These are phyloP conservation scores for Diutina siamensis DNA, from an alignment of 1,139 yeast genomes.

Conservation along the genomic window DNA sequence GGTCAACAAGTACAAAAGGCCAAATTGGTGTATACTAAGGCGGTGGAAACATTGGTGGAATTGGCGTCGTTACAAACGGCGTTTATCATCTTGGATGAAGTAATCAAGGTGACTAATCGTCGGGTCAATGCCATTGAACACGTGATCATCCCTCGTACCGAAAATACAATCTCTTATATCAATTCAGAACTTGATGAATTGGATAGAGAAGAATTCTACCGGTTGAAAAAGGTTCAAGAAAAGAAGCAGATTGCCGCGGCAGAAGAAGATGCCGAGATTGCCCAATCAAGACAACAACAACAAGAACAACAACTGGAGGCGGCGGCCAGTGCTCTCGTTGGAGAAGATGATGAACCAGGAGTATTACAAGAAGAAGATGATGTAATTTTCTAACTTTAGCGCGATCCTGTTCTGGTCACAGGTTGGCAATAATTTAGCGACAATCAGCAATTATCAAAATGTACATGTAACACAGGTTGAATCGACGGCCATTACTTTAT, in stretches of 20 bases:
- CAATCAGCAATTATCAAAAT: too few species aligned
- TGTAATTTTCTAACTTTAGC: constrained; percentile 2
- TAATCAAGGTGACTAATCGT: constrained; percentile 92
- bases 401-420: too few species aligned
- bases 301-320: background rate
- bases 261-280: constrained; percentile 44
- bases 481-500: too few species aligned
- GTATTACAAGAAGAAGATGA: constrained; percentile 4
- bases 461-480: too few species aligned
- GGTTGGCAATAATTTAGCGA: too few species aligned
- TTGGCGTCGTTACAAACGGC: constrained; percentile 94
- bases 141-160: constrained; percentile 94
- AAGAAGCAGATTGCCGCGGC: constrained; percentile 80
- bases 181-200: constrained; percentile 94
- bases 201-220: constrained; percentile 95
- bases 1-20: constrained; percentile 98
- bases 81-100: constrained; percentile 91
- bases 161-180: constrained; percentile 85
- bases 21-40: constrained; percentile 81
- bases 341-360: background rate
- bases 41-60: constrained; percentile 92
- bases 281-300: constrained; percentile 10
- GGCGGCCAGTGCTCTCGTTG: background rate
- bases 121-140: constrained; percentile 98
- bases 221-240: constrained; percentile 93